Evolutionary conservation across 306 rosid species (phyloP), one percentile per base, ranked within the genome.

Genomic region (Vigna angularis): DNA sequence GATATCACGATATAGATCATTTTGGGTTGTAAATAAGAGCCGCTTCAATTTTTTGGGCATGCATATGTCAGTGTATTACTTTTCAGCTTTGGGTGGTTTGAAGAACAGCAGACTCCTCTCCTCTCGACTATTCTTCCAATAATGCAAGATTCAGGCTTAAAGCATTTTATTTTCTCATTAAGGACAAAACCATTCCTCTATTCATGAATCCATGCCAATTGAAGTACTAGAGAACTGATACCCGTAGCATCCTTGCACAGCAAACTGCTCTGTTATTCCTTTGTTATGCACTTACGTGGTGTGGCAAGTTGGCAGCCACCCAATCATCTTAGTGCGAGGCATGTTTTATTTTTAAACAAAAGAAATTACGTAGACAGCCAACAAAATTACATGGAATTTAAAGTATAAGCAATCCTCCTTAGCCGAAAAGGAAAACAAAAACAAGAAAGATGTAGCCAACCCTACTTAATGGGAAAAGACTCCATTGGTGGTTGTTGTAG

Each of bases 191-290:
- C 58, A 44, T 64, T 50, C 36, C 53, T 56, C 47, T 26, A 16
- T 55, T 81, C 66, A 79, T 6, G 48, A 40, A 40, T 75, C 50
- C 51, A 58, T 26, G 30, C 72, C 36, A 59, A 49, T 40, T 81
- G 30, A 82, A 20, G 10, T 9, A 55, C 30, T 69, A 52, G 59
- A 64, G 42, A 62, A 71, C 49, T 69, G 9, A 56, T 30, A 74
- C 28, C 65, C 32, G 30, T 3, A 45, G 48, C 75, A 66, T 57
- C 24, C 10, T 63, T 20, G 40, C 28, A 13, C 57, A 72, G 52
- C 6, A 52, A 38, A 49, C 53, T 63, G 57, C 4, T 62, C 14
- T 47, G 52, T 66, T 51, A 47, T 71, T 65, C 57, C 53, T 50
- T 17, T 28, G 47, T 32, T 15, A 30, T 45, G 5, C 13, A 11